These are phyloP conservation scores for Tolypocladium paradoxum DNA, from an alignment of 2,329 filamentous ascomycete genomes.

Conservation along the genomic window DNA sequence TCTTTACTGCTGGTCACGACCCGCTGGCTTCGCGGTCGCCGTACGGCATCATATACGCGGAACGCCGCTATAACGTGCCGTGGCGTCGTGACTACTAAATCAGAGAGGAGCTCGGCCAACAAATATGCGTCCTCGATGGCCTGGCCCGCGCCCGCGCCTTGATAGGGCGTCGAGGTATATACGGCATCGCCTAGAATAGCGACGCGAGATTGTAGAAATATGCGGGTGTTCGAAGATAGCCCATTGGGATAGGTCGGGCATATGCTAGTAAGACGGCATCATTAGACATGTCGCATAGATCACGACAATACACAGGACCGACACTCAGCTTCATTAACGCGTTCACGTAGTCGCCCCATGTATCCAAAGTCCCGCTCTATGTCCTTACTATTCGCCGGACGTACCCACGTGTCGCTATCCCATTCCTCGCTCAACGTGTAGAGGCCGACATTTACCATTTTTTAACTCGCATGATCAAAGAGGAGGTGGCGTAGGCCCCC, in stretches of 20 bases:
- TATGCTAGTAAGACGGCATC: no score
- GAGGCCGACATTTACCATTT: conserved; percentile 4
- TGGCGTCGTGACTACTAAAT: background rate
- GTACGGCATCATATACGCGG: conserved; percentile 5
- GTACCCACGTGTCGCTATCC: conserved; percentile 1
- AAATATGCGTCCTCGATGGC: conserved; percentile 24
- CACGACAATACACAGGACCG: no score
- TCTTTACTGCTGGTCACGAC: conserved; percentile 6
- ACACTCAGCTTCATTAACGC: conserved; percentile 3
- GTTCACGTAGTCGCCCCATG: conserved; percentile 9
- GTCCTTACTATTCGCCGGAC: background rate
- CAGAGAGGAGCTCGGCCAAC: conserved; percentile 7
- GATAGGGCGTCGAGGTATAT: conserved; percentile 35
- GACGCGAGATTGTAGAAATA: conserved; percentile 18
- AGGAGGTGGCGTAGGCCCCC: conserved; percentile 2
- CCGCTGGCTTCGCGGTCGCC: conserved; percentile 6
- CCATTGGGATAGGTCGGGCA: conserved; percentile 6
- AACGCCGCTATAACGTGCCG: conserved; percentile 3
- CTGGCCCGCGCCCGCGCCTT: conserved; percentile 31
- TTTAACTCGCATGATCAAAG: conserved; percentile 3
- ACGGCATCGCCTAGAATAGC: conserved; percentile 35
- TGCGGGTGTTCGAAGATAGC: conserved; percentile 6
- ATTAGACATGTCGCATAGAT: no score
- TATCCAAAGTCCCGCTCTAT: conserved; percentile 5
- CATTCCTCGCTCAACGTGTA: background rate